Percentiles rank a stretch among this genome's conserved stretches.
phyloP scores from a whole-genome alignment of 768 basidiomycete genomes.

The Termitomyces sp. region DNA sequence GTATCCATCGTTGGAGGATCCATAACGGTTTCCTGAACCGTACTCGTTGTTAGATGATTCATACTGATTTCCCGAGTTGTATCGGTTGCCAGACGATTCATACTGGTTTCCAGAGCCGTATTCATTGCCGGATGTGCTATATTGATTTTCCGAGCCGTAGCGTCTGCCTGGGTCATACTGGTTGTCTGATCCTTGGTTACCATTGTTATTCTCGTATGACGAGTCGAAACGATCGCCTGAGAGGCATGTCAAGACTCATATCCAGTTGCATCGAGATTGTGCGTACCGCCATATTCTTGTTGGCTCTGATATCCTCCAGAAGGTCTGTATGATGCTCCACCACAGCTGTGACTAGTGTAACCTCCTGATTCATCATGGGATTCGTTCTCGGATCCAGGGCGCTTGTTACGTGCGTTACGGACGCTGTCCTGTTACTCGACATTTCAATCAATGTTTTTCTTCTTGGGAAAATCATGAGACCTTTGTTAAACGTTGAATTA shows the following conservation, averaged over 20 bases:
- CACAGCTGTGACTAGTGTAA: constrained; percentile 11
- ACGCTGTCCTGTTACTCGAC: constrained; percentile 41
- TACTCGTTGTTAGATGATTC: neutral
- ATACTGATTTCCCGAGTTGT: constrained; percentile 3
- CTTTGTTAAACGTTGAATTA: constrained; percentile 49
- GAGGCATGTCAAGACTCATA: neutral
- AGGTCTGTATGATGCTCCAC: constrained; percentile 5
- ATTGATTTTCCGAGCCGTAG: constrained; percentile 3
- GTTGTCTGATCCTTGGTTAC: neutral
- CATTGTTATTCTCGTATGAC: constrained; percentile 4
- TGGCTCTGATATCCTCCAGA: constrained; percentile 11
- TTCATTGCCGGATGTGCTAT: constrained; percentile 2
- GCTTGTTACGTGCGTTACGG: constrained; percentile 51
- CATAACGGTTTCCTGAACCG: constrained; percentile 4
- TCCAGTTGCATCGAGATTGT: neutral
- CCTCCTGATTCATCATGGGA: constrained; percentile 29
- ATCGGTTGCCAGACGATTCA: constrained; percentile 5
- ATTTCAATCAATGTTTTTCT: neutral
- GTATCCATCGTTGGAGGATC: constrained; percentile 1
- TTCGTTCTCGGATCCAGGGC: constrained; percentile 42
- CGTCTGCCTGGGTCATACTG: constrained; percentile 1
- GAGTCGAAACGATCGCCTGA: neutral
- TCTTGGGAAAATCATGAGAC: constrained; percentile 20
- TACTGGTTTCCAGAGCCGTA: neutral
- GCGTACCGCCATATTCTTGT: constrained; percentile 11